Base-by-base conservation (phyloP, 495 filamentous ascomycete species). In the Pseudomonodictys pantanalensis region DNA sequence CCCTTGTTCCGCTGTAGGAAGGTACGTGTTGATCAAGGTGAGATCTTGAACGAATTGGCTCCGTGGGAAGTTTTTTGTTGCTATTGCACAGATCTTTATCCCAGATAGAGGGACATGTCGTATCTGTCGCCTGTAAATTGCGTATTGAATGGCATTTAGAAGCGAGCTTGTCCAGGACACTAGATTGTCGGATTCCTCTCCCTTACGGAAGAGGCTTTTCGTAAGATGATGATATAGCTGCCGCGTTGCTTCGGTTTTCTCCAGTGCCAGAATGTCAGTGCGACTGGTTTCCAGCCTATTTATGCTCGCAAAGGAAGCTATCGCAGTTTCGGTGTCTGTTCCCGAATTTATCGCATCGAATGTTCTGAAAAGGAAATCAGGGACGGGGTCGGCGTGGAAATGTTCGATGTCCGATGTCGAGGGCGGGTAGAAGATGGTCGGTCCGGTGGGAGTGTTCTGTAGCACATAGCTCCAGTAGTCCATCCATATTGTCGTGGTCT, bases 121-220 rank as follows among this genome's bases (percentile, higher is more conserved):
- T 70, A 47, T 29, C 43, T 39, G 18, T 60, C 50, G 1, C 52
- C 52, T 47, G 41, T 23, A 74, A 39, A 70, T 57, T 28, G 69
- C 67, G 48, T 72, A 74, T 44, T 72, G 68, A 38, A 76, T 59
- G 18, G 72, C 71, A 47, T 72, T 71, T 3, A 73, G 65, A 2
- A 74, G 55, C 4, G 73, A 75, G 50, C 73, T 75, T 11, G 69
- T 73, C 73, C 71, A 75, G 15, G 71, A 71, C 18, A 74, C 66
- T 15, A 75, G 68, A 49, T 73, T 71, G 45, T 70, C 67, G 1
- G 62, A 48, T 8, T 51, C 11, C 2, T 29, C 42, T 12, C 46
- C 26, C 3, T 60, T 42, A 7, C 32, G 8, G 68, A 70, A 74
- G 22, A 56, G 39, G 24, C 11, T 6, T 25, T 54, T 54, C 32